Evolutionary conservation across 345 rosid species (phyloP), one percentile per base, ranked within the genome.

Genomic region (Eucalyptus caleyi): DNA sequence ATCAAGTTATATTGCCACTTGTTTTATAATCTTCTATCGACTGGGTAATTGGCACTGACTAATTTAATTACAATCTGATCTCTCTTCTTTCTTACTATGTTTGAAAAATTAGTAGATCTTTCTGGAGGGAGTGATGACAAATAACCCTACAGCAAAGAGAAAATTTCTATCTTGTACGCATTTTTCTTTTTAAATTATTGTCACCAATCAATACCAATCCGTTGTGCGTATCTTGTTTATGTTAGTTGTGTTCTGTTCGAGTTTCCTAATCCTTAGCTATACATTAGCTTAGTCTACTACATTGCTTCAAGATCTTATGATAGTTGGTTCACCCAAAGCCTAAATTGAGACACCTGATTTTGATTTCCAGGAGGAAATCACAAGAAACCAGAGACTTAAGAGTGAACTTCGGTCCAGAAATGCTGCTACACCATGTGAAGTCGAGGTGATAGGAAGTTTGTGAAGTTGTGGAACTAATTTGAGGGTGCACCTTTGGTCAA

Each of bases 291-390:
- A 72, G 83, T 37, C 26, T 72, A 10, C 12, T 37, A 37, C 45
- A 72, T 72, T 72, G 8, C 45, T 72, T 37, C 83, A 72, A 72
- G 83, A 37, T 72, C 45, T 72, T 72, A 24, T 9, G 26, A 37
- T 72, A 40, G 81, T 69, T 69, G 1, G 1, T 67, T 67, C 45
- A 37, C 83, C 23, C 40, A 24, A 72, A 72, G 45, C 83, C 45
- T 37, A 72, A 72, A 72, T 19, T 37, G 3, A 19, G 83, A 21
- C 45, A 19, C 60, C 85, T 47, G 49, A 47, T 47, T 47, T 47
- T 40, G 50, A 72, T 87, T 89, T 90, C 67, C 93, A 96, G 97
- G 96, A 93, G 89, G 94, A 94, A 94, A 92, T 94, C 88, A 42
- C 92, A 45, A 92, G 91, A 90, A 95, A 95, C 81, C 94, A 88